Base-by-base conservation (phyloP, 2,329 filamentous ascomycete species). In the Capronia epimyces region DNA sequence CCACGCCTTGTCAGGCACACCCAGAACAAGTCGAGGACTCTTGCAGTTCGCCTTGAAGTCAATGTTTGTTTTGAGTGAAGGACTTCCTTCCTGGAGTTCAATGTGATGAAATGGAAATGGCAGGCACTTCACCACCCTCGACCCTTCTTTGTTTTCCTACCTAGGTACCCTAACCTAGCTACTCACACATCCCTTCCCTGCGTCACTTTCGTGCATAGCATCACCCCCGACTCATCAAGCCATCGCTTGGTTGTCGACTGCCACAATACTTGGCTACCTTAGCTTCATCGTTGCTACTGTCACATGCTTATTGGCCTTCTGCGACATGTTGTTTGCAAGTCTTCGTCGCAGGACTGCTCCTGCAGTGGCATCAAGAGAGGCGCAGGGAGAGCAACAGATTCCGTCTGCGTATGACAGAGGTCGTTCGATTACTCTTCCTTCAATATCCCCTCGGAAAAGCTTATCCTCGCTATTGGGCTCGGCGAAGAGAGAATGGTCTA, bases 371-470 rank as follows among this genome's bases (percentile, higher is more conserved):
- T 16, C 37, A n/a, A 16, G 29, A 13, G 34, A 42, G 3, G 18
- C 27, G 4, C 22, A 43, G n/a, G 34, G 41, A 9, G 45, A 52
- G 9, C 16, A 50, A 16, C 34, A 41, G 15, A 31, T 41, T 8
- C 31, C 51, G 8, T 48, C 48, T 13, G 44, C 45, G 5, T 32
- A 29, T 15, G 15, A 15, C 25, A 48, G 51, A 45, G 31, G 24
- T 13, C 50, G 55, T 8, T 47, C 49, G 16, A 45, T 43, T 3
- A 54, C 49, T 20, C 5, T 49, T 39, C 32, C 54, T 9, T 15
- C 37, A 21, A 24, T 57, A 3, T 43, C 41, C 29, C 46, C 51
- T 8, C 55, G 51, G 24, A 57, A 52, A 31, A 57, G 55, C 46
- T 47, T 52, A 6, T 31, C 49, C 4, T 49, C 55, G 31, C 15